Evolutionary conservation across 352 stramenopile species (phyloP).

Genomic region (Aphanomyces stellatus): DNA sequence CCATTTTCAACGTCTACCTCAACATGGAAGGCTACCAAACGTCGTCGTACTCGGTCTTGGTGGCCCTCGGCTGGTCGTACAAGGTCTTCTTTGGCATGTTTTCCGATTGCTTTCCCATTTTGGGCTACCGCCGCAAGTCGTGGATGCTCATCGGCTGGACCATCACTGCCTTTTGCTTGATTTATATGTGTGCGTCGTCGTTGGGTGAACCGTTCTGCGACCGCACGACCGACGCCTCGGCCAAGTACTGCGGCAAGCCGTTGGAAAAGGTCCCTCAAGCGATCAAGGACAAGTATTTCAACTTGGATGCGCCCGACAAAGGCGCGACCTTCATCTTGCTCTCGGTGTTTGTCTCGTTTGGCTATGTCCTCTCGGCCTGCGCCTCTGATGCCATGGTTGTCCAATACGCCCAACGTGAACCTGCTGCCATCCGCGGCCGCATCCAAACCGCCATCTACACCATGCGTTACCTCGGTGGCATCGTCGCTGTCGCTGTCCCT

Average conservation of each 20-base stretch:
- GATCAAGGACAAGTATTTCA: slow-evolving; percentile 11
- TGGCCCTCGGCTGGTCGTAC: slow-evolving; percentile 40
- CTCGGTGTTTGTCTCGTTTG: slow-evolving; percentile 43
- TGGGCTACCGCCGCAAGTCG: slow-evolving; percentile 38
- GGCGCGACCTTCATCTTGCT: slow-evolving; percentile 42
- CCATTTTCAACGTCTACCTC: slow-evolving; percentile 1
- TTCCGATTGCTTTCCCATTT: slow-evolving; percentile 39
- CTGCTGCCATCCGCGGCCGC: slow-evolving; percentile 24
- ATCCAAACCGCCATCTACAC: slow-evolving; percentile 31
- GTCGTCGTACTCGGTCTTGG: slow-evolving; percentile 30
- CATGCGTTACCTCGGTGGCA: slow-evolving; percentile 32
- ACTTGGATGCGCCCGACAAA: slow-evolving; percentile 28
- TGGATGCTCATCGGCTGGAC: slow-evolving; percentile 47
- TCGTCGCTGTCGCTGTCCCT: slow-evolving; percentile 27
- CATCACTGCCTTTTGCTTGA: background rate
- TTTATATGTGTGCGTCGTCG: background rate
- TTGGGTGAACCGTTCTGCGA: background rate
- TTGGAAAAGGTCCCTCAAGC: background rate
- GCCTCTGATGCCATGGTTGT: slow-evolving; percentile 29
- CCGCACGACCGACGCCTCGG: background rate
- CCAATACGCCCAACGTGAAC: slow-evolving; percentile 27
- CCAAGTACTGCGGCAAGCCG: background rate
- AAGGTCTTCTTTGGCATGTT: slow-evolving; percentile 46
- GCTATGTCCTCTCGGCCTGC: slow-evolving; percentile 32
- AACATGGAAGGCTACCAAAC: slow-evolving; percentile 20